Evolutionary conservation across 208 protist genomes (phyloP).

Genomic region (Phytomonas sp.): DNA sequence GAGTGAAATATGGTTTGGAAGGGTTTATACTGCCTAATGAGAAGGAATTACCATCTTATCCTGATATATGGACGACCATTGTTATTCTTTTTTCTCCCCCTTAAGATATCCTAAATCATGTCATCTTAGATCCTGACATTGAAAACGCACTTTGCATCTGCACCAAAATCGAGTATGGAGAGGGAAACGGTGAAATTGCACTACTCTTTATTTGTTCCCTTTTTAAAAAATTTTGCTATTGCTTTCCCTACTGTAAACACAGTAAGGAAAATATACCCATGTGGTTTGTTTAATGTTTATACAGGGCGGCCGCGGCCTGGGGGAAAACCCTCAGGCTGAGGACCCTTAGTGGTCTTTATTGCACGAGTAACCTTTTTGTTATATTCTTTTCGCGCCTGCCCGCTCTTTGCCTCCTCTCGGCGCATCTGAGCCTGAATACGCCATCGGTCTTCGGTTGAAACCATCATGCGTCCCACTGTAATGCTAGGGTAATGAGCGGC

Average conservation of each 20-base stretch:
- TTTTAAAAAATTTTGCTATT: not conserved
- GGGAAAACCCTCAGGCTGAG: slow-evolving; percentile 54
- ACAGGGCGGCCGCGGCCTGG: slow-evolving; percentile 66
- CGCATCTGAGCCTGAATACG: slow-evolving; percentile 81
- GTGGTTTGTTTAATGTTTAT: slow-evolving; percentile 14
- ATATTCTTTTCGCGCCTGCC: slow-evolving; percentile 70
- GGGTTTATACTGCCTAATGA: not conserved
- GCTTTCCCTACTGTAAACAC: not conserved
- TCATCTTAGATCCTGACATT: not conserved
- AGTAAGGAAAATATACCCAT: not conserved
- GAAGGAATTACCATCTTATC: not conserved
- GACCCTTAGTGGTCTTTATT: slow-evolving; percentile 68
- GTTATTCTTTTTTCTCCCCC: not conserved
- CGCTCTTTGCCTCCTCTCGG: slow-evolving; percentile 67
- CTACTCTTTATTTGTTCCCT: not conserved
- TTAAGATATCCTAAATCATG: not conserved
- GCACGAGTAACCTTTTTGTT: slow-evolving; percentile 86
- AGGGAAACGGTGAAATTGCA: not conserved
- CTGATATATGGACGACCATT: not conserved
- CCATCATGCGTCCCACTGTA: slow-evolving; percentile 57
- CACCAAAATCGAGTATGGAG: not conserved
- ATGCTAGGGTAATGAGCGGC: slow-evolving; percentile 21
- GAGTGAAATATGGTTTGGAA: not conserved
- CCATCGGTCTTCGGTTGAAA: slow-evolving; percentile 81
- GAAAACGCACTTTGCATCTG: not conserved